Evolutionary conservation across 371 early-diverging fungal genomes (phyloP).

Genomic region (Blakeslea trispora): DNA sequence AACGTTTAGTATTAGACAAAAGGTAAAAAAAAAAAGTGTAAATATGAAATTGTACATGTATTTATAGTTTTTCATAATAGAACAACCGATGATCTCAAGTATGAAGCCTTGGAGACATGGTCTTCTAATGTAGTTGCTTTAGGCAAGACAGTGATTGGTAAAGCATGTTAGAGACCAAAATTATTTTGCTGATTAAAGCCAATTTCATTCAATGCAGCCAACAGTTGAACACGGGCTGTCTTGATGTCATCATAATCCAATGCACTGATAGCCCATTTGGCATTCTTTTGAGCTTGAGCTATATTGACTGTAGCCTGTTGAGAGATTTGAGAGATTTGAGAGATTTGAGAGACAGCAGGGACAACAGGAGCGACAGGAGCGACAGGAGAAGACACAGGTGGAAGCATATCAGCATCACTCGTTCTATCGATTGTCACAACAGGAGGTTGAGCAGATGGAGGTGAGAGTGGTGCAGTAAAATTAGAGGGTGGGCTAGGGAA

Average conservation of each 20-base stretch:
- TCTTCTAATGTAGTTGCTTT: slow-evolving; percentile 63
- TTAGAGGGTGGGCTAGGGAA: slow-evolving; percentile 57
- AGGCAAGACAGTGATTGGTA: slow-evolving; percentile 65
- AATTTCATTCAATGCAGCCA: slow-evolving; percentile 67
- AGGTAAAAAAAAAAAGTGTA: slow-evolving; percentile 48
- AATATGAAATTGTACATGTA: slow-evolving; percentile 1
- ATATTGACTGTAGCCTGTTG: slow-evolving; percentile 37
- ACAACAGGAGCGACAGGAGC: slow-evolving; percentile 10
- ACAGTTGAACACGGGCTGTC: slow-evolving; percentile 82
- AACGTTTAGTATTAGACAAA: slow-evolving; percentile 66
- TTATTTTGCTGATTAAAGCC: slow-evolving; percentile 48
- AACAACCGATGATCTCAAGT: slow-evolving; percentile 65
- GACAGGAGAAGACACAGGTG: slow-evolving; percentile 1
- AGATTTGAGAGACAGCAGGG: slow-evolving; percentile 2
- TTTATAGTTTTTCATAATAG: slow-evolving; percentile 29
- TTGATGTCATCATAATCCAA: slow-evolving; percentile 91
- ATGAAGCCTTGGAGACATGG: slow-evolving; percentile 78
- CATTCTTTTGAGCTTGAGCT: slow-evolving; percentile 80
- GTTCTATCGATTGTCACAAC: background rate
- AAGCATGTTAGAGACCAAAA: slow-evolving; percentile 48
- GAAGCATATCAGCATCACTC: background rate
- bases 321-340: no score
- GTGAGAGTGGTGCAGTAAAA: slow-evolving; percentile 44
- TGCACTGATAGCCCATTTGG: slow-evolving; percentile 93
- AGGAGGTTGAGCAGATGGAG: slow-evolving; percentile 16